These are phyloP conservation scores for Pythium myriotylum DNA, from an alignment of 352 stramenopile species.

Conservation along the genomic window DNA sequence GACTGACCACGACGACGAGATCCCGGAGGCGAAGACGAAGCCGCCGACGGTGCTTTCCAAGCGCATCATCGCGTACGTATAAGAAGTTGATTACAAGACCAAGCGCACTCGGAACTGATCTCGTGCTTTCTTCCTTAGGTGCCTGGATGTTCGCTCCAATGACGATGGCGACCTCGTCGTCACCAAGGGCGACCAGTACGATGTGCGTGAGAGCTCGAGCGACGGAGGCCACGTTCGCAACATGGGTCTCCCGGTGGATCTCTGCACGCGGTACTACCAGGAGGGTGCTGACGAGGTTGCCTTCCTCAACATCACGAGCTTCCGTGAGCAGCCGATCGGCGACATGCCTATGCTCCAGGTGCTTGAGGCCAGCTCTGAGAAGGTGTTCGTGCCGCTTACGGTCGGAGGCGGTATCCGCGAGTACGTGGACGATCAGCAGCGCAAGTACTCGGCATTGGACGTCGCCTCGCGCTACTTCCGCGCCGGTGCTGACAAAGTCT, in stretches of 20 bases:
- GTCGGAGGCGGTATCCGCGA: slow-evolving; percentile 97
- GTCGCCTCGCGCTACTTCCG: slow-evolving; percentile 97
- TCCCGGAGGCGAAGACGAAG: slow-evolving; percentile 33
- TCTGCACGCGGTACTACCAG: slow-evolving; percentile 96
- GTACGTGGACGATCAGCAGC: slow-evolving; percentile 92
- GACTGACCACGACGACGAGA: slow-evolving; percentile 45
- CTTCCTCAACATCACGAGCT: slow-evolving; percentile 99
- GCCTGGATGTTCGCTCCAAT: slow-evolving; percentile 96
- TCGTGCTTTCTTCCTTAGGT: slow-evolving; percentile 39
- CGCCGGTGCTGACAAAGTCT: slow-evolving; percentile 98
- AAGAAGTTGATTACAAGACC: not conserved
- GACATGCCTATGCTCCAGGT: slow-evolving; percentile 97
- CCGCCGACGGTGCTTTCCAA: slow-evolving; percentile 89
- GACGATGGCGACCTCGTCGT: slow-evolving; percentile 97
- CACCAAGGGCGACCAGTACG: slow-evolving; percentile 99
- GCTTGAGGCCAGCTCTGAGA: slow-evolving; percentile 93
- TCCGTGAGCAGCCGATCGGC: slow-evolving; percentile 95
- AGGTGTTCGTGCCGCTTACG: slow-evolving; percentile 97
- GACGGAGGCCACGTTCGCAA: slow-evolving; percentile 93
- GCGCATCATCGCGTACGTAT: slow-evolving; percentile 92
- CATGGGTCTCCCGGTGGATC: slow-evolving; percentile 96
- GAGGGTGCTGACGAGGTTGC: slow-evolving; percentile 97
- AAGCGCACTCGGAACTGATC: too few species aligned
- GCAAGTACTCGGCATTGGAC: slow-evolving; percentile 92
- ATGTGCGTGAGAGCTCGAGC: slow-evolving; percentile 91